Base-by-base conservation (phyloP, 768 basidiomycete species). In the Pleurotus tuber-regium region DNA sequence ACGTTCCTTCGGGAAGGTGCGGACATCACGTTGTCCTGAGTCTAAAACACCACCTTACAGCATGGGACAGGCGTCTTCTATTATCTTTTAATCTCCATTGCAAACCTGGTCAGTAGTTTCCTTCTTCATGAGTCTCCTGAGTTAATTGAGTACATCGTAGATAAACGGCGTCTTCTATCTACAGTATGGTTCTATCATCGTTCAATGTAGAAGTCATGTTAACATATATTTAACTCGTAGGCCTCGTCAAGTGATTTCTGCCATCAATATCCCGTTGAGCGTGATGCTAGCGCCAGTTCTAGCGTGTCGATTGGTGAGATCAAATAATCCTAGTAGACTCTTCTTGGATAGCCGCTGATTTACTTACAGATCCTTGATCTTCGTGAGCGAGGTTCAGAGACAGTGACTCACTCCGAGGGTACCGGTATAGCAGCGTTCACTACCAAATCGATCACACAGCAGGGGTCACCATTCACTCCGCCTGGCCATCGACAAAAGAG, bases 151-250 rank as follows among this genome's bases (percentile, higher is more conserved):
- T 18, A 21, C 28, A 8, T 40, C 21, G 19, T 44, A 78, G 76
- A 82, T 90, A 63, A 91, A 91, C 56, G 89, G 89, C 36, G 84
- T 90, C 29, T 90, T 90, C 64, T 91, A 90, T 65, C 77, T 91
- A n/a, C 89, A 90, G 87, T 88, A 58, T 57, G 84, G 50, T 18
- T 4, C 51, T 44, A 38, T 47, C 16, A 30, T 35, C 55, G 23
- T 43, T 56, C 58, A 47, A 28, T 36, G 46, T 59, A 46, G 57
- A 36, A 51, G 36, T 38, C 10, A 21, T 42, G 5, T 19, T 35
- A 47, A 48, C n/a, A 30, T n/a, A 30, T 40, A 25, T 35, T 40
- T n/a, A n/a, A 18, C 12, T 35, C n/a, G 19, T 56, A 90, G 87
- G 72, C 88, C 87, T 43, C 86, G 84, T 51, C 87, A 89, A 66